Conservation (phyloP, 225 moss, liverwort and hornwort species). For the Antitrichia curtipendula region DNA sequence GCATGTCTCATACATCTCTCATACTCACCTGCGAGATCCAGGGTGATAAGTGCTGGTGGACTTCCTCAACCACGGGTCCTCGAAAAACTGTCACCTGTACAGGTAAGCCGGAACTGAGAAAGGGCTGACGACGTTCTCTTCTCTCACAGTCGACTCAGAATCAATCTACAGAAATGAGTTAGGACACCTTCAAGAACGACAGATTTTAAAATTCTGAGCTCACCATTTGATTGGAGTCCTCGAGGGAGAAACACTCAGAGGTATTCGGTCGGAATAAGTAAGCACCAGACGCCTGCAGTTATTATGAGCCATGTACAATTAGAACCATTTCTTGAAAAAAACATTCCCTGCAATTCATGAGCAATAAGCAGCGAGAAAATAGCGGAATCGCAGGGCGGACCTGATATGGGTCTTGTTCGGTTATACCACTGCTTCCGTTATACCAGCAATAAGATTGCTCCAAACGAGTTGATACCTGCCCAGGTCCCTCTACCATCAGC, state of each 20-base stretch:
- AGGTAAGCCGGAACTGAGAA: background rate
- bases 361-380: background rate
- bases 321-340: background rate
- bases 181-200: background rate
- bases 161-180: background rate
- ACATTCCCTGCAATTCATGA: background rate
- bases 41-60: slow-evolving; percentile 78
- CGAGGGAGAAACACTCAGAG: slow-evolving; percentile 75
- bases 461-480: slow-evolving; percentile 47
- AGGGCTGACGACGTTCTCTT: background rate
- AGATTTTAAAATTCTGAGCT: background rate
- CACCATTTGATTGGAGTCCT: slow-evolving; percentile 18
- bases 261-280: slow-evolving; percentile 88
- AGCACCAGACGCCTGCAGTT: slow-evolving; percentile 72
- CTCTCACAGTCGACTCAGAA: background rate
- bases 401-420: slow-evolving; percentile 42
- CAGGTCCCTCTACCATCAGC: background rate
- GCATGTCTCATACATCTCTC: background rate
- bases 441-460: slow-evolving; percentile 97
- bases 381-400: background rate
- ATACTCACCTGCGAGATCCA: slow-evolving; percentile 78
- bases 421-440: slow-evolving; percentile 84
- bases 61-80: slow-evolving; percentile 85
- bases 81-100: slow-evolving; percentile 53
- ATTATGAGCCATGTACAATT: background rate